Evolutionary conservation across 2,329 filamentous ascomycete species (phyloP).

Genomic region (Penicillium nordicum): DNA sequence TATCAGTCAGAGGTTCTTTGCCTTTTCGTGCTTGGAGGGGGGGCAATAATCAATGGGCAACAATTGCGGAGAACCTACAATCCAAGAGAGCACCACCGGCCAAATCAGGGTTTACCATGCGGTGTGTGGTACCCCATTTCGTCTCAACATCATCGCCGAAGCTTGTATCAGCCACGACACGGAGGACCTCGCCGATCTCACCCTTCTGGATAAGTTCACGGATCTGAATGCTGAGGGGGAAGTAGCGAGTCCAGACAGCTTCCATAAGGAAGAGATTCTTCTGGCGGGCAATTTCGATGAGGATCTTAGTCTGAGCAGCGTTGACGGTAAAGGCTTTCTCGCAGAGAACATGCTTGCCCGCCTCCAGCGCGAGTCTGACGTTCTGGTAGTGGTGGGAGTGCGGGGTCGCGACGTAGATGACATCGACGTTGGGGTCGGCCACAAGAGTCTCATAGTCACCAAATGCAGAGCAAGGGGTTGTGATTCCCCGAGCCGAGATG

Average conservation of each 20-base stretch:
- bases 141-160: conserved; percentile 61
- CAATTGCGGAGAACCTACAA: conserved; percentile 35
- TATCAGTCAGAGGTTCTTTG: neutral
- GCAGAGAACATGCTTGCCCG: conserved; percentile 83
- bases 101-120: conserved; percentile 79
- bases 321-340: conserved; percentile 90
- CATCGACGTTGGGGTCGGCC: conserved; percentile 72
- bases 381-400: conserved; percentile 95
- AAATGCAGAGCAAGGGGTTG: conserved; percentile 66
- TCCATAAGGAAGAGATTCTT: conserved; percentile 80
- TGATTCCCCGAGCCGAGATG: conserved; percentile 67
- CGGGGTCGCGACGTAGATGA: conserved; percentile 84
- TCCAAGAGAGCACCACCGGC: conserved; percentile 81
- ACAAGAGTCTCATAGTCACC: conserved; percentile 80
- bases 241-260: conserved; percentile 86
- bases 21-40: neutral
- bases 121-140: conserved; percentile 59
- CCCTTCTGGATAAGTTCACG: conserved; percentile 54
- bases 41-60: neutral
- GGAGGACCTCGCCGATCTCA: conserved; percentile 56
- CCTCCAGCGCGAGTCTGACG: conserved; percentile 75
- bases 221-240: conserved; percentile 75
- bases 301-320: conserved; percentile 68
- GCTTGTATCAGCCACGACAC: conserved; percentile 59
- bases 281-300: conserved; percentile 67